A percentile compares a stretch with the other conserved stretches of the same genome.
phyloP scores from a whole-genome alignment of 768 basidiomycete genomes.

The Leucosporidium creatinivorum region DNA sequence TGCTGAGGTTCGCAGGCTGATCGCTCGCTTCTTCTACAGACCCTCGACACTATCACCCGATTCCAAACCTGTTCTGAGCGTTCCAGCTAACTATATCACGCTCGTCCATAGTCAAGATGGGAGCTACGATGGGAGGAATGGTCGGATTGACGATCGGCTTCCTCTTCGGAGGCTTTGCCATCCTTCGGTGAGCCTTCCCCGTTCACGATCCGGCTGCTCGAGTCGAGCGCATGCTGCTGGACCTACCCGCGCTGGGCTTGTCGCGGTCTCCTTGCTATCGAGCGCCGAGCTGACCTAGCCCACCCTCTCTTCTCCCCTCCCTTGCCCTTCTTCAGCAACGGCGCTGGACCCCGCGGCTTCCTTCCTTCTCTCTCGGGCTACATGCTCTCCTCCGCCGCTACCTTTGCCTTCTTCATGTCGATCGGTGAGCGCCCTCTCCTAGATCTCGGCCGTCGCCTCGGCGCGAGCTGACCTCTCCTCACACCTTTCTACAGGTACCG shows the following conservation, averaged over 20 bases:
- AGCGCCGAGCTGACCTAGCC: background rate
- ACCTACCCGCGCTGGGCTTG: too few species aligned
- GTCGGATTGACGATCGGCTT: slow-evolving; percentile 96
- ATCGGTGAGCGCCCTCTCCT: slow-evolving; percentile 54
- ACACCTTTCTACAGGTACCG: slow-evolving; percentile 16
- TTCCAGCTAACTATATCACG: background rate
- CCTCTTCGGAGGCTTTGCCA: slow-evolving; percentile 88
- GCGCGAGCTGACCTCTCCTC: background rate
- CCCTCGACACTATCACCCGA: too few species aligned
- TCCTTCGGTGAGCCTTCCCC: slow-evolving; percentile 61
- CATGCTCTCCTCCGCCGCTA: slow-evolving; percentile 96
- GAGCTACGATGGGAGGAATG: slow-evolving; percentile 15
- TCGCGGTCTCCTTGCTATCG: background rate
- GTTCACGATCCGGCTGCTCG: too few species aligned
- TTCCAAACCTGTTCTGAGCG: background rate
- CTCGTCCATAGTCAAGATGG: slow-evolving; percentile 25
- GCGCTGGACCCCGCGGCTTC: slow-evolving; percentile 81
- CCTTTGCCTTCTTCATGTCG: slow-evolving; percentile 93
- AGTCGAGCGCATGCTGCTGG: too few species aligned
- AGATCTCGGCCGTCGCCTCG: slow-evolving; percentile 6
- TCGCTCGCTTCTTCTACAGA: too few species aligned
- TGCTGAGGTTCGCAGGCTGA: too few species aligned
- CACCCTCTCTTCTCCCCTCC: slow-evolving; percentile 1
- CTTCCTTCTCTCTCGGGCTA: slow-evolving; percentile 91
- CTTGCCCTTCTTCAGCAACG: slow-evolving; percentile 51